Evolutionary conservation across 2,329 filamentous ascomycete genomes (phyloP).

Genomic region (Cercospora sp.): DNA sequence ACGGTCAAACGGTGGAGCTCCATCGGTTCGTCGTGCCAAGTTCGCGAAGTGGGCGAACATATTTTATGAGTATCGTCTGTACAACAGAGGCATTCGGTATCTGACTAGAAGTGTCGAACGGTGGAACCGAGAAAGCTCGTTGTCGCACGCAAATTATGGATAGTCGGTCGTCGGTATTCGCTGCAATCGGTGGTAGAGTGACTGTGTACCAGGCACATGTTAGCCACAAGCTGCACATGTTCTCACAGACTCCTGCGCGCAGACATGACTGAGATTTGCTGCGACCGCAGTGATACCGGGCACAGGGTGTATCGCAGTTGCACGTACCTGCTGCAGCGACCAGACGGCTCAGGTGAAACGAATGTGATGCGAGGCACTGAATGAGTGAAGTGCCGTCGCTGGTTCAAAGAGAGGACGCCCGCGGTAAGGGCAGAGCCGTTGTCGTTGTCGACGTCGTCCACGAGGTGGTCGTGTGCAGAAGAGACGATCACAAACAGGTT

Average conservation of each 20-base stretch:
- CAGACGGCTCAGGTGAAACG: not conserved
- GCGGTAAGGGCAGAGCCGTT: constrained; percentile 6
- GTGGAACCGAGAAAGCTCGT: not conserved
- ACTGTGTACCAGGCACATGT: not conserved
- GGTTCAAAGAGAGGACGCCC: constrained; percentile 14
- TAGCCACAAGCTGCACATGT: constrained; percentile 2
- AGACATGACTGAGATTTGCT: not conserved
- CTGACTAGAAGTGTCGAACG: not conserved
- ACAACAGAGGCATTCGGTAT: constrained; percentile 8
- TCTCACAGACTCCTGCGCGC: constrained; percentile 1
- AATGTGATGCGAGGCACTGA: constrained; percentile 12
- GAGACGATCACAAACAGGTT: not conserved
- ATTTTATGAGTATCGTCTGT: constrained; percentile 9
- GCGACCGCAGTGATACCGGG: not conserved
- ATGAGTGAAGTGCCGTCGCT: constrained; percentile 16
- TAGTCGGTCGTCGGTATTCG: not conserved
- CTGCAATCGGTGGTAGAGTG: not conserved
- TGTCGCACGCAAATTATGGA: not conserved
- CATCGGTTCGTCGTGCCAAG: constrained; percentile 52
- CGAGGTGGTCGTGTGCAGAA: not conserved
- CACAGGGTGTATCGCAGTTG: constrained; percentile 5
- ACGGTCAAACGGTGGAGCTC: constrained; percentile 52
- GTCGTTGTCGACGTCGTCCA: not conserved
- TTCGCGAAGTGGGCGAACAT: constrained; percentile 45
- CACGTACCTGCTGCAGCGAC: constrained; percentile 10